phyloP scores from a whole-genome alignment of 2,329 filamentous ascomycete species.

The Arthroderma sp. region DNA sequence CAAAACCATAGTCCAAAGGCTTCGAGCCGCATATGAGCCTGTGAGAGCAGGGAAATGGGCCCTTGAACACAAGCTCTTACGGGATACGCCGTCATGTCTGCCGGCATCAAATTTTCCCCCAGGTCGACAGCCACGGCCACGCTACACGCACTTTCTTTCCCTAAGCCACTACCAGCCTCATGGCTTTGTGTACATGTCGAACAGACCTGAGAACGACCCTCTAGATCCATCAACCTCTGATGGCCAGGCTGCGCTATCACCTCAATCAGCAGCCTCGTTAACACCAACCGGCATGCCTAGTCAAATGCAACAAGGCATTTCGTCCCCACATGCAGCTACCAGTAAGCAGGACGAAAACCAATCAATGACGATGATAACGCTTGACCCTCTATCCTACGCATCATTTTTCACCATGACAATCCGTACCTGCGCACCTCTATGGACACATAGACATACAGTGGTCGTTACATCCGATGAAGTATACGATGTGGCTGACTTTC shows the following conservation, averaged over 20 bases:
- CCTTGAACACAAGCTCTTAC: slow-evolving; percentile 31
- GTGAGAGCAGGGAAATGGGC: slow-evolving; percentile 26
- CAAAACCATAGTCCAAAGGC: slow-evolving; percentile 23
- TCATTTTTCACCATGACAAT: slow-evolving; percentile 29
- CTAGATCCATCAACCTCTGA: slow-evolving; percentile 5
- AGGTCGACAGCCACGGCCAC: slow-evolving; percentile 19
- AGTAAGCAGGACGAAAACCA: neutral
- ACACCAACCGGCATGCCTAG: neutral
- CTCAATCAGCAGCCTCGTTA: neutral
- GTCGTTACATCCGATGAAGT: slow-evolving; percentile 23
- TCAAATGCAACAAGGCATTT: neutral
- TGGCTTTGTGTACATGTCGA: slow-evolving; percentile 30
- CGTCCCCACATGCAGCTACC: neutral
- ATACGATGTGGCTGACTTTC: slow-evolving; percentile 32
- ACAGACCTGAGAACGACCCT: slow-evolving; percentile 11
- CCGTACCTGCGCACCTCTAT: slow-evolving; percentile 30
- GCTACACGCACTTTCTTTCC: slow-evolving; percentile 31
- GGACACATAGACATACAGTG: slow-evolving; percentile 29
- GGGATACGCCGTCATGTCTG: slow-evolving; percentile 29
- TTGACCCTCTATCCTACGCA: slow-evolving; percentile 21
- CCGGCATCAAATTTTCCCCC: slow-evolving; percentile 20
- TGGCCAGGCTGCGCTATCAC: neutral
- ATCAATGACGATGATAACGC: slow-evolving; percentile 22
- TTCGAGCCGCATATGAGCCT: slow-evolving; percentile 26
- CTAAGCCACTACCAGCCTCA: slow-evolving; percentile 28